Conservation (phyloP, 768 basidiomycete genomes). For the Psilocybe cubensis region DNA sequence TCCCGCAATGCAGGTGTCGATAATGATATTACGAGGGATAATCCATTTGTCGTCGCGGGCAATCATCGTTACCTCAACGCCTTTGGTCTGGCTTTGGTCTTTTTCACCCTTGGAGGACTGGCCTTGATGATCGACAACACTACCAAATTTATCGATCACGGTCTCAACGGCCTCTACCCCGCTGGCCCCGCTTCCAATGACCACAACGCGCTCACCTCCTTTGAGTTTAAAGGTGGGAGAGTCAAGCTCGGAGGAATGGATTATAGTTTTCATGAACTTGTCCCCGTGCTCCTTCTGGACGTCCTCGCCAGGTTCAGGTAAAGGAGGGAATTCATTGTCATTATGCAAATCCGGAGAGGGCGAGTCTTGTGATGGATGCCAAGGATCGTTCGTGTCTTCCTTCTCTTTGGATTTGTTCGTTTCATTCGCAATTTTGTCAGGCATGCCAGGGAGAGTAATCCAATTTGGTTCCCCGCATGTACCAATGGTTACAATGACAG, state of each 20-base stretch:
- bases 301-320: neutral
- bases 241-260: conserved; percentile 55
- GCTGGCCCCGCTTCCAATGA: conserved; percentile 57
- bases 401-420: neutral
- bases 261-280: conserved; percentile 38
- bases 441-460: conserved; percentile 48
- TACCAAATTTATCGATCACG: conserved; percentile 28
- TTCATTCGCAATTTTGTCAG: conserved; percentile 25
- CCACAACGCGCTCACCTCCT: conserved; percentile 44
- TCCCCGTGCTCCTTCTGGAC: conserved; percentile 16
- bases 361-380: conserved; percentile 10
- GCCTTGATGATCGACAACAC: conserved; percentile 13
- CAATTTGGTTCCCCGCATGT: conserved; percentile 52
- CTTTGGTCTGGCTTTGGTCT: conserved; percentile 4
- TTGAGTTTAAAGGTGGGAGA: conserved; percentile 26
- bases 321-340: neutral
- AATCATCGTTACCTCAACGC: conserved; percentile 41
- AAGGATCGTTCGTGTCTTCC: neutral
- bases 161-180: conserved; percentile 37
- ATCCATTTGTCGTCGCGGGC: conserved; percentile 56
- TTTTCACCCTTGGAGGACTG: neutral
- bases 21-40: conserved; percentile 47
- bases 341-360: neutral
- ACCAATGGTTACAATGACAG: conserved; percentile 51
- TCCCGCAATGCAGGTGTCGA: conserved; percentile 50